Evolutionary conservation across 257 asterid species (phyloP).

Genomic region (Lycium ferocissimum): DNA sequence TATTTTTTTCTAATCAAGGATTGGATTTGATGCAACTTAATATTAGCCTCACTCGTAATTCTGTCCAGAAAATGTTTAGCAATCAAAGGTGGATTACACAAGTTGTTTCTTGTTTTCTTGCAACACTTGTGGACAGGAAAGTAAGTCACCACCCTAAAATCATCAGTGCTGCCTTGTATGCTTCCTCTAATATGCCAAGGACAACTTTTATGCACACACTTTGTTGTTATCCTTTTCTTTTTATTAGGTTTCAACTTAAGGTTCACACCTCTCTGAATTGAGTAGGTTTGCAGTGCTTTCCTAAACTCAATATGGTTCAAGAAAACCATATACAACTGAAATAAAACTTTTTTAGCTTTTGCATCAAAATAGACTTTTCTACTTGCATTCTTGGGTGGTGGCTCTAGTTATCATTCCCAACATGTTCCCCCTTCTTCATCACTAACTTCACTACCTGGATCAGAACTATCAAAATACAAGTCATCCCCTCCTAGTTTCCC

Average conservation of each 20-base stretch:
- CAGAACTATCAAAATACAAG: background rate
- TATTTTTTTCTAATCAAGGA: background rate
- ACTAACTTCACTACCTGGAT: background rate
- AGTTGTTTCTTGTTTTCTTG: background rate
- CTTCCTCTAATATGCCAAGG: constrained; percentile 37
- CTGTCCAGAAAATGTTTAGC: background rate
- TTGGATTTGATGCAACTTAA: background rate
- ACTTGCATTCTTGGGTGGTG: background rate
- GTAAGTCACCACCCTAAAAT: background rate
- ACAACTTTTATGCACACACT: constrained; percentile 1
- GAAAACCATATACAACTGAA: background rate
- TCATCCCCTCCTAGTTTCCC: background rate
- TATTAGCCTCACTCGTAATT: background rate
- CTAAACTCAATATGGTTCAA: too few species aligned
- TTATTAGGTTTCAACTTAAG: background rate
- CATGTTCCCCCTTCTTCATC: background rate
- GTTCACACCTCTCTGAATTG: background rate
- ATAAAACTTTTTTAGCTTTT: background rate
- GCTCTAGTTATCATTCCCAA: background rate
- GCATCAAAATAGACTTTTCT: background rate
- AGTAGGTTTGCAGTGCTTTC: background rate
- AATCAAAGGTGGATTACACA: background rate
- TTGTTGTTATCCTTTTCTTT: background rate
- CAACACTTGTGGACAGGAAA: background rate
- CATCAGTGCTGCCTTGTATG: background rate